Evolutionary conservation across 2,329 filamentous ascomycete genomes (phyloP), one percentile per base, ranked within the genome.

Genomic region (Xylaria polymorpha): DNA sequence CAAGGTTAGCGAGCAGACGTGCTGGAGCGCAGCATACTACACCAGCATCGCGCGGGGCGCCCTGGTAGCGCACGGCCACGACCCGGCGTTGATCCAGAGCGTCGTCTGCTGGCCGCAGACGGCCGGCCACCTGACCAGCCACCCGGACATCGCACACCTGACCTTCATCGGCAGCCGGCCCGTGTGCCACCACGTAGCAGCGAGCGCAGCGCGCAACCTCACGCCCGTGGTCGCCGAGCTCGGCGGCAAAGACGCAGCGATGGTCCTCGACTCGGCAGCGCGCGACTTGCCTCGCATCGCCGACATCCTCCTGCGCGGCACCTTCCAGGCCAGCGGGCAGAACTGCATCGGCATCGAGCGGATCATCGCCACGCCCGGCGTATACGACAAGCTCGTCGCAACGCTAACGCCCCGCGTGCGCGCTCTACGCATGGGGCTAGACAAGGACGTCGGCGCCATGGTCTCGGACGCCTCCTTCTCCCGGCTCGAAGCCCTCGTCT

Each of bases 271-370:
- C 79, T 94, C 96, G 50, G 86, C 91, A 57, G 78, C 82, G 43
- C 76, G 79, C 67, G 87, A 94, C 75, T 85, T 98, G 68, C 82
- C 88, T 4, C 89, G 92, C 50, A 90, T 98, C 59, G 87, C 88
- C 46, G 92, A 94, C 71, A 92, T 97, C 71, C 88, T 98, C 71
- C 91, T 99, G 83, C 90, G 96, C 62, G 96, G 95, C 61, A 94
- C 93, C 10, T 99, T 98, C 82, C 96, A 99, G 81, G 94, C 94
- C 61, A 91, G 94, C 18, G 96, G 96, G 1, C 96, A 99, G 81
- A 99, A 99, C 83, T 99, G 96, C 81, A 95, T 99, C 77, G 96
- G 96, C 64, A 95, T 98, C 74, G 96, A 99, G 83, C 92, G 96
- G 65, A 91, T 98, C 77, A 91, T 98, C 74, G 93, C 92, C 29